Evolutionary conservation across 192 early-diverging fungal species (phyloP).

Genomic region (Pilaira anomala): DNA sequence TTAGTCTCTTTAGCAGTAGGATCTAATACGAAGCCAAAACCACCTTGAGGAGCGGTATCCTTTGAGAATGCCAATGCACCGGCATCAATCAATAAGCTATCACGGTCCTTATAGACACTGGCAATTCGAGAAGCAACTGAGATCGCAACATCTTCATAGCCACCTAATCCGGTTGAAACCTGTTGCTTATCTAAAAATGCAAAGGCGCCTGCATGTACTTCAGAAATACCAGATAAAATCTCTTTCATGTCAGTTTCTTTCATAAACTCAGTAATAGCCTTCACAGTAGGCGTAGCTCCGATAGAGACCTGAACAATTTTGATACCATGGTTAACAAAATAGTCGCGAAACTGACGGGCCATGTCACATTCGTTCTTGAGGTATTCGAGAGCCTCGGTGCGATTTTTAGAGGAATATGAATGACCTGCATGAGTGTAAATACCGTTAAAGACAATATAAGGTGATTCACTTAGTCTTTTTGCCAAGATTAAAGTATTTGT

Average conservation of each 20-base stretch:
- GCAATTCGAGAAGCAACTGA: constrained; percentile 29
- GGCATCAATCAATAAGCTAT: constrained; percentile 30
- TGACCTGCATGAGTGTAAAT: constrained; percentile 37
- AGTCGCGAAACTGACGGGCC: constrained; percentile 19
- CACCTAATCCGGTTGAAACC: constrained; percentile 18
- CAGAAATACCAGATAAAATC: constrained; percentile 25
- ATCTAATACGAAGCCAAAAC: constrained; percentile 22
- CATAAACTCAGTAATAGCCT: constrained; percentile 16
- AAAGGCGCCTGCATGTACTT: constrained; percentile 35
- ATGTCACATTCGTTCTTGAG: constrained; percentile 32
- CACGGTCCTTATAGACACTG: constrained; percentile 27
- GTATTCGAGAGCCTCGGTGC: constrained; percentile 14
- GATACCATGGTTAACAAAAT: constrained; percentile 20
- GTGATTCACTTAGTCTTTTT: constrained; percentile 19
- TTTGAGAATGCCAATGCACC: constrained; percentile 36
- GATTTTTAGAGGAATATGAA: constrained; percentile 22
- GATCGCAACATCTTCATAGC: constrained; percentile 18
- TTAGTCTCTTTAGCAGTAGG: constrained; percentile 3
- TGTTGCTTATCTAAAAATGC: constrained; percentile 35
- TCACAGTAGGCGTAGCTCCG: constrained; percentile 34
- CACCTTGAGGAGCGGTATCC: constrained; percentile 34
- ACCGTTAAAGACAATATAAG: constrained; percentile 21
- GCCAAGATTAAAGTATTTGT: constrained; percentile 21
- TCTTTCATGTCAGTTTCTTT: constrained; percentile 9
- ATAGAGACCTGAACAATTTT: constrained; percentile 19